Evolutionary conservation across 495 filamentous ascomycete genomes (phyloP).

Genomic region (Alectoria sarmentosa): DNA sequence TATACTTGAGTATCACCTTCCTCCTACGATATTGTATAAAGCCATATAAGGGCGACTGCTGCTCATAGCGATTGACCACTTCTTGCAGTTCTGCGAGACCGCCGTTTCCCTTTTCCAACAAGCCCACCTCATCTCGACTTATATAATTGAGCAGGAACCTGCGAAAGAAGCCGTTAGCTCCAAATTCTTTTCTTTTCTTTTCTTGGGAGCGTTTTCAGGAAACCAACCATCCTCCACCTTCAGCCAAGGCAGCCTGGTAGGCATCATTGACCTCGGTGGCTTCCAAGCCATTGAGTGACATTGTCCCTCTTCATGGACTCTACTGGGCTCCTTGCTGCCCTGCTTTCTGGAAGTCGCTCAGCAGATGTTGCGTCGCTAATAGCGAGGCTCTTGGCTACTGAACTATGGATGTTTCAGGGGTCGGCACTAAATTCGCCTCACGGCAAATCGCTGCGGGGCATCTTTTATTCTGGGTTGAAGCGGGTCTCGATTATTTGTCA

Average conservation of each 20-base stretch:
- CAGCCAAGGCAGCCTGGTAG: constrained; percentile 68
- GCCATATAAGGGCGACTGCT: constrained; percentile 83
- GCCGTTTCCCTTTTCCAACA: constrained; percentile 69
- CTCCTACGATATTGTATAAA: constrained; percentile 83
- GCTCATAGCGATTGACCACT: constrained; percentile 67
- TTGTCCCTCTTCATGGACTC: constrained; percentile 36
- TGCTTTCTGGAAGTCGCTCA: not conserved
- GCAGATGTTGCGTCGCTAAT: constrained; percentile 13
- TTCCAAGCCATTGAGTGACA: constrained; percentile 98
- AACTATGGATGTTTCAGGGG: constrained; percentile 5
- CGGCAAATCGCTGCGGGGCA: constrained; percentile 2
- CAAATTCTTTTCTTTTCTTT: not conserved
- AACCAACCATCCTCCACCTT: constrained; percentile 91
- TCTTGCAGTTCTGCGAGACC: constrained; percentile 80
- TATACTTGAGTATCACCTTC: constrained; percentile 86
- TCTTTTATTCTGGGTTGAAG: not conserved
- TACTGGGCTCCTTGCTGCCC: constrained; percentile 11
- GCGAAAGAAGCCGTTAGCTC: constrained; percentile 18
- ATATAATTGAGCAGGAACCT: constrained; percentile 95
- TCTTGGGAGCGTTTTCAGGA: not conserved
- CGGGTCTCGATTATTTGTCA: not conserved
- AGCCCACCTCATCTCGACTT: constrained; percentile 78
- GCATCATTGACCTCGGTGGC: constrained; percentile 71
- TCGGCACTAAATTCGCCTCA: not conserved
- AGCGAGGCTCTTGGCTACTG: constrained; percentile 5